These are phyloP conservation scores for Metschnikowia drakensbergensis DNA, from an alignment of 805 yeast species.

Conservation along the genomic window DNA sequence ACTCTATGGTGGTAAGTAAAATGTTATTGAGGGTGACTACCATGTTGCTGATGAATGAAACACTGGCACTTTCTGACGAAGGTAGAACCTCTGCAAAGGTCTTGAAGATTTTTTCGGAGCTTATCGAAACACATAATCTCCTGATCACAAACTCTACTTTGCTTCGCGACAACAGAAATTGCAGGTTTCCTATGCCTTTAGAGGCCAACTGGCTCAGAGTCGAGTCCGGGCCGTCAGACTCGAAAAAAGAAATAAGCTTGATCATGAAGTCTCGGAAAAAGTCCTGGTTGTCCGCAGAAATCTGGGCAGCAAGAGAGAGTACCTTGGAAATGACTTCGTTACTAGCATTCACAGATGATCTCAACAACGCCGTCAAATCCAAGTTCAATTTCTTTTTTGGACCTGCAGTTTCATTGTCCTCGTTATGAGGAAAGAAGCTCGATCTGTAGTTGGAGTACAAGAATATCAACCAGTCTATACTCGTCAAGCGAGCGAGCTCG, in stretches of 20 bases:
- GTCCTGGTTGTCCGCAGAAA: slow-evolving; percentile 70
- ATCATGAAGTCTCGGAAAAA: slow-evolving; percentile 74
- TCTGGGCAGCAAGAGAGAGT: slow-evolving; percentile 65
- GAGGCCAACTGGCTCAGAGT: slow-evolving; percentile 1
- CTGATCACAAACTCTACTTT: slow-evolving; percentile 72
- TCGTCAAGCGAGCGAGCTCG: slow-evolving; percentile 77
- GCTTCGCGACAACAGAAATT: slow-evolving; percentile 48
- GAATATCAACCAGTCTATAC: slow-evolving; percentile 86
- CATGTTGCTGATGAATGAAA: slow-evolving; percentile 72
- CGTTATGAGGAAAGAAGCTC: slow-evolving; percentile 29
- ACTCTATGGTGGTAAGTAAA: slow-evolving; percentile 79
- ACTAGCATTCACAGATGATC: slow-evolving; percentile 64
- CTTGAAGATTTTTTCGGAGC: slow-evolving; percentile 78
- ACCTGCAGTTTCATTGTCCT: slow-evolving; percentile 9
- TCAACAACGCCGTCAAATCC: slow-evolving; percentile 72
- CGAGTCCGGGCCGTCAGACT: slow-evolving; percentile 46
- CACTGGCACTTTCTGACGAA: slow-evolving; percentile 46
- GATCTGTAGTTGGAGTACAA: slow-evolving; percentile 61
- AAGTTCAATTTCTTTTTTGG: slow-evolving; percentile 19
- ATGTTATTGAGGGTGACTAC: slow-evolving; percentile 86
- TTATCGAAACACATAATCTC: slow-evolving; percentile 74
- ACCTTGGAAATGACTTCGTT: slow-evolving; percentile 76
- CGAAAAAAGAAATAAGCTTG: slow-evolving; percentile 65
- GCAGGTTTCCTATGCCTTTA: neutral
- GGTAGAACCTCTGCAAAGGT: slow-evolving; percentile 74